A percentile compares a stretch with the other conserved stretches of the same genome.
These are phyloP conservation scores for Neurospora sp. DNA, from an alignment of 495 filamentous ascomycete species.

Conservation along the genomic window DNA sequence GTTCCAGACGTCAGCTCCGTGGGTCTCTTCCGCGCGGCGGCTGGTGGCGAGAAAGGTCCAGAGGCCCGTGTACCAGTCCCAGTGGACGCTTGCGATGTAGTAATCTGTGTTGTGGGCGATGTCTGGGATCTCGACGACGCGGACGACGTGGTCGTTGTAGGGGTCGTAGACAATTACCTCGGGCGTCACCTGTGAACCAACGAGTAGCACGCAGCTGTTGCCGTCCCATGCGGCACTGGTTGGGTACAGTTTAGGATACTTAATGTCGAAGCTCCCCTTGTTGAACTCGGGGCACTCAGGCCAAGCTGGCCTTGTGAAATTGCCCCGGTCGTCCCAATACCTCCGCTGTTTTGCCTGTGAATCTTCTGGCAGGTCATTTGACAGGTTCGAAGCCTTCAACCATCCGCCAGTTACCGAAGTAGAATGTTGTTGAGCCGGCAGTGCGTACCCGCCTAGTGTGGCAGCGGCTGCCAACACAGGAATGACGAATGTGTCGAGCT, in stretches of 20 bases:
- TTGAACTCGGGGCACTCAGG: neutral
- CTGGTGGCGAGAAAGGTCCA: neutral
- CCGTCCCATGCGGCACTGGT: neutral
- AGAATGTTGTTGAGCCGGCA: neutral
- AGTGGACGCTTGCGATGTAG: neutral
- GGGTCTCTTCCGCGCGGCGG: neutral
- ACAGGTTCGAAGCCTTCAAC: neutral
- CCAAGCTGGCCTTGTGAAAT: neutral
- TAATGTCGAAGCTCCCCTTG: neutral
- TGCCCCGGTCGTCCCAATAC: neutral
- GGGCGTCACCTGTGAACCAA: neutral
- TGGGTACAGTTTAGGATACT: neutral
- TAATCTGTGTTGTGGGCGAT: neutral
- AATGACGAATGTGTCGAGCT: neutral
- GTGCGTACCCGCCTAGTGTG: neutral
- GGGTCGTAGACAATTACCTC: neutral
- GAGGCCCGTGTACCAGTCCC: neutral
- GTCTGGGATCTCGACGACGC: neutral
- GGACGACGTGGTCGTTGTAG: neutral
- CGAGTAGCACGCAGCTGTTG: neutral
- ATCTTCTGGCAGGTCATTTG: neutral
- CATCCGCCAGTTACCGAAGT: neutral
- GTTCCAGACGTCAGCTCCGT: neutral
- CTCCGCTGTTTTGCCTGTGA: neutral
- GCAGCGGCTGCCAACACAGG: neutral